Evolutionary conservation across 768 basidiomycete genomes (phyloP).

Genomic region (Cystofilobasidium macerans): DNA sequence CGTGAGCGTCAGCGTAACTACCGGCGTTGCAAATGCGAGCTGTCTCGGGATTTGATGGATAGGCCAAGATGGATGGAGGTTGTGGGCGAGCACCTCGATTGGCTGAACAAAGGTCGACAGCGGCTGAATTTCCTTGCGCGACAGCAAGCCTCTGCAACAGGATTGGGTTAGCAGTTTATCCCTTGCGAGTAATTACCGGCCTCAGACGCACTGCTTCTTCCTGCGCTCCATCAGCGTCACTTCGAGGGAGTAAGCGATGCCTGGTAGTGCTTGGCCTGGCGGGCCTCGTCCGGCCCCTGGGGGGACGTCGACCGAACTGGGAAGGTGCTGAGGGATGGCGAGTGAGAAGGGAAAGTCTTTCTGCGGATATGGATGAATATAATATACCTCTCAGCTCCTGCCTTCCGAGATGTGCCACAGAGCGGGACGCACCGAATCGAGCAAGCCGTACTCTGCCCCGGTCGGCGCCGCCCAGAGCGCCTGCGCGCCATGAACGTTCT

Average conservation of each 20-base stretch:
- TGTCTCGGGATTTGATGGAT: neutral
- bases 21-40: conserved; percentile 5
- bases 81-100: conserved; percentile 7
- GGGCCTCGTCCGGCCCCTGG: neutral
- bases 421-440: conserved; percentile 4
- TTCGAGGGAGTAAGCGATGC: conserved; percentile 13
- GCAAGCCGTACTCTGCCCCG: neutral
- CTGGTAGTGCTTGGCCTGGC: neutral
- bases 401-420: neutral
- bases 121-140: conserved; percentile 12
- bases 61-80: conserved; percentile 17
- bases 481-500: neutral
- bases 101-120: conserved; percentile 10
- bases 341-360: conserved; percentile 12
- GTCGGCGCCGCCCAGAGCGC: neutral
- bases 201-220: conserved; percentile 19
- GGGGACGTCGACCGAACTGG: conserved; percentile 12
- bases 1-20: neutral
- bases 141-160: conserved; percentile 5
- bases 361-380: neutral
- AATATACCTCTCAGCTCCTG: neutral
- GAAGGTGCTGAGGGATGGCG: conserved; percentile 1
- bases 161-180: neutral
- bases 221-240: conserved; percentile 16
- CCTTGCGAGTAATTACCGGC: too few species aligned